A percentile compares a stretch with the other conserved stretches of the same genome.
Conservation (phyloP, 169 alveolate species). For the Theileria annulata region DNA sequence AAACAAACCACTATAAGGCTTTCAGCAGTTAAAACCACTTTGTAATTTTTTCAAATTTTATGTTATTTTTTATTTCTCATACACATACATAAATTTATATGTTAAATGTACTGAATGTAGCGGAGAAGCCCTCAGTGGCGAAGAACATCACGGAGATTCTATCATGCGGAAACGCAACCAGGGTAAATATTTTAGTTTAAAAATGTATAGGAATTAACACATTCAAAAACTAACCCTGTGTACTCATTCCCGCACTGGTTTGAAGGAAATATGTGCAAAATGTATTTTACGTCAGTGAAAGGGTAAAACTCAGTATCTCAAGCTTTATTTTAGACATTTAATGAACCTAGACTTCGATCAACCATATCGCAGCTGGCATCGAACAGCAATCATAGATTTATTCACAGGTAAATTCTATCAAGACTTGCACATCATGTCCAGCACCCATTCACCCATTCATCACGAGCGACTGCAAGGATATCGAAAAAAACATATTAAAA, state of each 20-base stretch:
- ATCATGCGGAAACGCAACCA: constrained; percentile 48
- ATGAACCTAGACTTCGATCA: constrained; percentile 94
- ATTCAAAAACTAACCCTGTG: constrained; percentile 72
- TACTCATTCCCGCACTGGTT: constrained; percentile 66
- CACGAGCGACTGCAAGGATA: constrained; percentile 71
- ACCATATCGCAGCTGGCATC: constrained; percentile 91
- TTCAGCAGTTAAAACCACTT: not conserved
- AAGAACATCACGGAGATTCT: constrained; percentile 92
- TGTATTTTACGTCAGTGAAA: constrained; percentile 91
- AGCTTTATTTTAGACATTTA: constrained; percentile 85
- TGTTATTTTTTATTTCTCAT: too few relatives aligned
- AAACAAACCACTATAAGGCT: not conserved
- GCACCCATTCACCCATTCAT: constrained; percentile 90
- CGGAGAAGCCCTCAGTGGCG: constrained; percentile 99
- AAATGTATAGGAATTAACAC: constrained; percentile 50
- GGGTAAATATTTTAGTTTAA: constrained; percentile 30
- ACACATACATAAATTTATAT: not conserved
- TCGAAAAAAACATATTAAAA: constrained; percentile 85
- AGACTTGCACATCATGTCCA: not conserved
- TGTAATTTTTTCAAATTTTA: not conserved
- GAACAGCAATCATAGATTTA: constrained; percentile 89
- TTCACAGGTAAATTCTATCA: constrained; percentile 78
- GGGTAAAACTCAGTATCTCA: constrained; percentile 76
- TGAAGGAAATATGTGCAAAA: constrained; percentile 72
- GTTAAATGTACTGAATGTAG: constrained; percentile 81